phyloP scores from a whole-genome alignment of 2,329 filamentous ascomycete species.

The Fusarium mangiferae region DNA sequence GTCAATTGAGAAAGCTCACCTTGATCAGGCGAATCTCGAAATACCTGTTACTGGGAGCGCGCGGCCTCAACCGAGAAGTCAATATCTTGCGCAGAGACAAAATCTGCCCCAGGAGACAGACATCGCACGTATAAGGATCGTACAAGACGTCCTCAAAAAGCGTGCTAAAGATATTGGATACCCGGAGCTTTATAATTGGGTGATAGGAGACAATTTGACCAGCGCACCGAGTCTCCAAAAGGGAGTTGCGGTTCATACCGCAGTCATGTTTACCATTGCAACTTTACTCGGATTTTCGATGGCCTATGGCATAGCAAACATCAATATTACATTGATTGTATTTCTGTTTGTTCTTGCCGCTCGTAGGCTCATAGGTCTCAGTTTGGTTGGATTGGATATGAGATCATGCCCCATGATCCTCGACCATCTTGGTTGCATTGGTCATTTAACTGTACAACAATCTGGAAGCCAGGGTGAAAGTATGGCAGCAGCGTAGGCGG shows the following conservation, averaged over 20 bases:
- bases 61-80: rapidly evolving
- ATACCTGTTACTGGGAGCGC: rapidly evolving
- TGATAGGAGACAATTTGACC: not conserved
- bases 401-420: not conserved
- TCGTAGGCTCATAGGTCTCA: rapidly evolving
- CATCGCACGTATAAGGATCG: rapidly evolving
- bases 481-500: not conserved
- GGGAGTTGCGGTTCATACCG: not conserved
- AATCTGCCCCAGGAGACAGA: rapidly evolving
- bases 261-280: not conserved
- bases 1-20: not conserved
- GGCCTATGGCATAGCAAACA: rapidly evolving
- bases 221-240: not conserved
- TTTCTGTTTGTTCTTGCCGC: rapidly evolving
- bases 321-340: rapidly evolving
- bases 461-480: not conserved
- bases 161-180: not conserved
- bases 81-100: not conserved
- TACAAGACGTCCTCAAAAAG: not conserved
- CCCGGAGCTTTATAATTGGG: not conserved
- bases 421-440: rapidly evolving
- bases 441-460: rapidly evolving
- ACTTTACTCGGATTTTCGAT: not conserved
- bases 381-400: rapidly evolving
- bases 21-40: rapidly evolving